These are phyloP conservation scores for Tylopilus rubrobrunneus DNA, from an alignment of 768 basidiomycete species.

Conservation along the genomic window DNA sequence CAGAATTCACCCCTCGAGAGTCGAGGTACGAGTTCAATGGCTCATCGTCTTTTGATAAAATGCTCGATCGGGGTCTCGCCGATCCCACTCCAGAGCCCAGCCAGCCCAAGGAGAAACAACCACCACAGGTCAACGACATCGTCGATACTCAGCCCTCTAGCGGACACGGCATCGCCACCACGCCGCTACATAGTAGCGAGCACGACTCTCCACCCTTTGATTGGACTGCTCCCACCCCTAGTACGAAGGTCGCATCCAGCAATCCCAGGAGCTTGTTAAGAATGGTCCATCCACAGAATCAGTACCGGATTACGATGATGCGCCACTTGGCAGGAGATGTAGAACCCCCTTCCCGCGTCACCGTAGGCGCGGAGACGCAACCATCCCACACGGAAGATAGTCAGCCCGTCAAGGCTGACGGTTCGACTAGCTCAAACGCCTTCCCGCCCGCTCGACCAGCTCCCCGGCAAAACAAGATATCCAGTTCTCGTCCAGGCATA, in stretches of 20 bases:
- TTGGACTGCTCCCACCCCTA: slow-evolving; percentile 19
- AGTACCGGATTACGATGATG: slow-evolving; percentile 28
- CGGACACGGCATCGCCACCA: not conserved
- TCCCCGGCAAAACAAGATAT: not conserved
- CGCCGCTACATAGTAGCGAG: slow-evolving; percentile 1
- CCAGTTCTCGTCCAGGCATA: not conserved
- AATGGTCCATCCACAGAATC: slow-evolving; percentile 33
- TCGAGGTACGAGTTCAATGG: slow-evolving; percentile 36
- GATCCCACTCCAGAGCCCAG: slow-evolving; percentile 23
- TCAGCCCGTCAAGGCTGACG: slow-evolving; percentile 5
- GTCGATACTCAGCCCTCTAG: slow-evolving; percentile 4
- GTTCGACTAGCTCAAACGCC: not conserved
- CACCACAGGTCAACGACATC: slow-evolving; percentile 2
- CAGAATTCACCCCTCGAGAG: slow-evolving; percentile 18
- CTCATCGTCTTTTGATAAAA: slow-evolving; percentile 39
- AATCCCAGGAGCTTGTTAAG: slow-evolving; percentile 29
- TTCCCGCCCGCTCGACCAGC: not conserved
- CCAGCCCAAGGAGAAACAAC: slow-evolving; percentile 6
- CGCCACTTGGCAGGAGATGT: slow-evolving; percentile 18
- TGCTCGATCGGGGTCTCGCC: slow-evolving; percentile 33
- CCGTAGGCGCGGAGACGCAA: slow-evolving; percentile 12
- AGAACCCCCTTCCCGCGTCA: slow-evolving; percentile 15
- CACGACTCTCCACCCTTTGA: slow-evolving; percentile 15
- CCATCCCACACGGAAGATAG: slow-evolving; percentile 19
- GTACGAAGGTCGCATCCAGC: slow-evolving; percentile 17